A percentile compares a stretch with the other conserved stretches of the same genome.
Evolutionary conservation across 139 green algal genomes (phyloP).

Genomic region (Tetraselmis chui): DNA sequence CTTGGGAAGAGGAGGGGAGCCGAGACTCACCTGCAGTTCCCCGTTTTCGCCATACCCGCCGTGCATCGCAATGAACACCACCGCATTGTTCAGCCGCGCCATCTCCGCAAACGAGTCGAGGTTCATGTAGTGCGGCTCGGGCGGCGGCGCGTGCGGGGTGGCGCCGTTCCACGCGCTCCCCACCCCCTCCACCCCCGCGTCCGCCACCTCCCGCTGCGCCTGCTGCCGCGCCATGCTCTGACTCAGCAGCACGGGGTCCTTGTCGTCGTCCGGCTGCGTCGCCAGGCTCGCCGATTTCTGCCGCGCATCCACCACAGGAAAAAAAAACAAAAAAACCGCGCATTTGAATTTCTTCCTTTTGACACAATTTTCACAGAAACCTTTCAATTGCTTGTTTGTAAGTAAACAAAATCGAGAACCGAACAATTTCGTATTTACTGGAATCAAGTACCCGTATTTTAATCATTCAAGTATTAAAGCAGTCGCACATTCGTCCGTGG

Average conservation of each 20-base stretch:
- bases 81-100: slow-evolving; percentile 24
- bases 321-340: no score
- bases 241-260: background rate
- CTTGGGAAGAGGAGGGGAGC: background rate
- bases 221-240: background rate
- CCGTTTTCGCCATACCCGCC: slow-evolving; percentile 9
- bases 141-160: background rate
- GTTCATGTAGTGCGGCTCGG: slow-evolving; percentile 16
- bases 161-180: slow-evolving; percentile 2
- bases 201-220: slow-evolving; percentile 21
- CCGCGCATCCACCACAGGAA: no score
- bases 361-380: no score
- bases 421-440: no score
- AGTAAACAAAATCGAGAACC: no score
- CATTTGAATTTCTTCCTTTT: no score
- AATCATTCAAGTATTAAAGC: no score
- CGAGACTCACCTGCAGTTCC: slow-evolving; percentile 10
- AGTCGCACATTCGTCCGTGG: no score
- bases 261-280: background rate
- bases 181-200: slow-evolving; percentile 8
- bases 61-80: slow-evolving; percentile 37
- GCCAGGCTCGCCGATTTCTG: background rate
- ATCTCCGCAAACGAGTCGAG: slow-evolving; percentile 26
- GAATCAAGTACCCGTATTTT: no score
- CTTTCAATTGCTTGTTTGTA: no score